A percentile compares a stretch with the other conserved stretches of the same genome.
Conservation (phyloP, 768 basidiomycete species). For the Phylloporus arenicola region DNA sequence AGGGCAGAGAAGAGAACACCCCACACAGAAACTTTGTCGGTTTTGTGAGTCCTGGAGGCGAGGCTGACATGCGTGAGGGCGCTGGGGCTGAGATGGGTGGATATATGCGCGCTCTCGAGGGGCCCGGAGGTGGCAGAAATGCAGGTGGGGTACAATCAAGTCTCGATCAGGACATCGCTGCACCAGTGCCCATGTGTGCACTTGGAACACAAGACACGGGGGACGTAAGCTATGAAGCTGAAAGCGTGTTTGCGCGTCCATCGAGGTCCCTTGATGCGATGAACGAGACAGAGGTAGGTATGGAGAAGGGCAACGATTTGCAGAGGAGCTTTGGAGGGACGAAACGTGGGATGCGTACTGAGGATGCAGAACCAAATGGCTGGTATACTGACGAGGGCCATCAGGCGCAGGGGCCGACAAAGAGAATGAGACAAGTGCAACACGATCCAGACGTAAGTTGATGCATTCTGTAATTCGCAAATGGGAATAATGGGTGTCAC, state of each 20-base stretch:
- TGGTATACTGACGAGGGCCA: conserved; percentile 2
- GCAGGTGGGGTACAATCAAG: neutral
- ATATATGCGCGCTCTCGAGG: conserved; percentile 23
- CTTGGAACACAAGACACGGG: neutral
- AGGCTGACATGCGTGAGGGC: neutral
- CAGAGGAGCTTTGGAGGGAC: conserved; percentile 1
- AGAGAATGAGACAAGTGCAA: conserved; percentile 13
- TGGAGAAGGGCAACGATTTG: conserved; percentile 2
- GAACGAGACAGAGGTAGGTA: conserved; percentile 5
- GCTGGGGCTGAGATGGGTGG: conserved; percentile 9
- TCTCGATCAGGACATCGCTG: conserved; percentile 10
- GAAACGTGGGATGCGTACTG: conserved; percentile 14
- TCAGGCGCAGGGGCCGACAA: conserved; percentile 8
- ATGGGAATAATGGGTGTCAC: neutral
- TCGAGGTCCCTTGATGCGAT: conserved; percentile 8
- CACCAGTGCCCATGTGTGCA: conserved; percentile 18
- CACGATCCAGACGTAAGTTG: conserved; percentile 18
- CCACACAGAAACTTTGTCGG: neutral
- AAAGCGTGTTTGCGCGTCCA: conserved; percentile 4
- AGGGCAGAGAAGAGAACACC: conserved; percentile 2
- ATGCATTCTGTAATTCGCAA: neutral
- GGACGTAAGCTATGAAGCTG: neutral
- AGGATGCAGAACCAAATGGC: conserved; percentile 9
- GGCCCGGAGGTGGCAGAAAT: neutral
- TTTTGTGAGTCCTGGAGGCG: conserved; percentile 5